phyloP scores from a whole-genome alignment of 768 basidiomycete species.

The Suillus discolor region DNA sequence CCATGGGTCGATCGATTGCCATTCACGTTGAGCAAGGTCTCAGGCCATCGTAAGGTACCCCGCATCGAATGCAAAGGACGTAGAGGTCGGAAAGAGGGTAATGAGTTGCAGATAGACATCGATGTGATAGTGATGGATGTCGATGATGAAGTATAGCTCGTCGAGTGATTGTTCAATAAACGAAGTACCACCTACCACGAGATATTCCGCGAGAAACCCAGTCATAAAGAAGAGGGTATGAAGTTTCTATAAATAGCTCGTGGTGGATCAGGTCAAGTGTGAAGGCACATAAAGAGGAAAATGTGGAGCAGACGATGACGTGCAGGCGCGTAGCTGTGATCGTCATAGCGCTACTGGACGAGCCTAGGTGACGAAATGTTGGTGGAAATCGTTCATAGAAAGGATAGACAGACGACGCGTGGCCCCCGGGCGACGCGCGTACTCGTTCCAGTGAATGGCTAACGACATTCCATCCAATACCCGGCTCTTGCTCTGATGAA shows the following conservation, averaged over 20 bases:
- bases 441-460: too few relatives aligned
- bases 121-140: background rate
- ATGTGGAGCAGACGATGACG: background rate
- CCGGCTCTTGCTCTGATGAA: background rate
- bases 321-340: background rate
- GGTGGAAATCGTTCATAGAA: too few relatives aligned
- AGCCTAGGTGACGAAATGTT: background rate
- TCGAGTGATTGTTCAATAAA: background rate
- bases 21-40: background rate
- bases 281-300: background rate
- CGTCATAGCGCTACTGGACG: background rate
- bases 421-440: too few relatives aligned
- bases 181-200: background rate
- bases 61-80: background rate
- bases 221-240: too few relatives aligned
- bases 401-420: background rate
- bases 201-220: background rate
- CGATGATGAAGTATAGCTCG: background rate
- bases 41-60: background rate
- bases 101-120: background rate
- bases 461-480: too few relatives aligned
- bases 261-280: background rate
- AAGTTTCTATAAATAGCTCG: background rate
- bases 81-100: background rate
- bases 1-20: background rate